Evolutionary conservation across 1,284 basidiomycete genomes (phyloP), one percentile per base, ranked within the genome.

Genomic region (Exobasidium cylindrosporum): DNA sequence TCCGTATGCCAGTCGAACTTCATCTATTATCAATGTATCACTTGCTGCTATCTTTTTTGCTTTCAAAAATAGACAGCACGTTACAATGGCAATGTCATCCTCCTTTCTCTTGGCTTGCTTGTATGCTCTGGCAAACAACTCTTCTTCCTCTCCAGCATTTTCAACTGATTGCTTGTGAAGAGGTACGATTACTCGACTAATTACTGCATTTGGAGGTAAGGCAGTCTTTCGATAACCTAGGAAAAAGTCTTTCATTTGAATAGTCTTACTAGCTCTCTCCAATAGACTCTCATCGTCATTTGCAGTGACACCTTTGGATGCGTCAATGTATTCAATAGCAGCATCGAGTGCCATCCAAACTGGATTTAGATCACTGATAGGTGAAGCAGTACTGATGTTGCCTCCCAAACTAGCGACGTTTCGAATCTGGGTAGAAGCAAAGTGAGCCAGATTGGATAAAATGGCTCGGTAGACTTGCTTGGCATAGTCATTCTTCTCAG

Each of bases 71-170:
- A 81, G 65, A 65, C 80, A 80, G 11, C 66, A 69, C 0, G 75
- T 80, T 46, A 81, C 81, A 54, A 81, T 81, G 35, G 80, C 78
- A 50, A 81, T 81, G 56, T 81, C 81, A 58, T 81, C 81, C 54
- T 81, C 81, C 55, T 74, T 77, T 6, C 81, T 60, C 65, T 80
- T 81, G 14, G 79, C 72, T 65, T 80, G 77, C 69, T 81, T 81
- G 78, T 76, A 81, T 1, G 80, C 77, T 13, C 75, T 66, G 1
- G 74, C 62, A 13, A 79, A 65, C 31, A 68, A 66, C 4, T 66
- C 67, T 17, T 66, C 68, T 5, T 65, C 65, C 28, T 64, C 63
- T 4, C 57, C 50, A 17, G n/a, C 24, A 2, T 30, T 47, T 68
- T 63, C 13, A 3, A 24, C 14, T 4, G 21, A 6, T 3, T 14